Base-by-base conservation (phyloP, 352 stramenopile genomes). In the Stramenopiles sp. region DNA sequence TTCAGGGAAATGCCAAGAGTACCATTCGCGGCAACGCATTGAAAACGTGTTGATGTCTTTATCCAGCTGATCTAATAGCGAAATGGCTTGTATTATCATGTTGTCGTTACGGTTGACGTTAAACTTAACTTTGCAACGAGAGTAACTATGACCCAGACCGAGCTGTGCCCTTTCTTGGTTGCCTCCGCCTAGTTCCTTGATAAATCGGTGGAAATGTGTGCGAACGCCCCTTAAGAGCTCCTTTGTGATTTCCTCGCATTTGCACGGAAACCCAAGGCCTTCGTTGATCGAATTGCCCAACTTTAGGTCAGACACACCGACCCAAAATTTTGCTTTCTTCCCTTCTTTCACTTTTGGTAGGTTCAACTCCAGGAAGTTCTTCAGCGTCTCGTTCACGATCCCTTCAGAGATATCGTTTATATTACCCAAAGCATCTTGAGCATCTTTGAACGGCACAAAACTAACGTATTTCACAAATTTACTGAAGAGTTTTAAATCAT, bases 11-110 rank as follows among this genome's bases (percentile, higher is more conserved):
- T 99, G 97, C 96, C 96, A 99, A 86, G 92, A 97, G 90, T 99
- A 99, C 97, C 97, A 99, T 88, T 99, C 97, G 75, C 95, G 91
- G 81, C 99, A 93, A 81, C 97, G 92, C 97, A 99, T 99, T 80
- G 96, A 94, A 86, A 99, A 99, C 78, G 97, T 99, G 88, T 99
- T 99, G 80, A 99, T 92, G 88, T 99, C 97, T 90, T 99, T 99
- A 89, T 99, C 97, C 89, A 99, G 91, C 83, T 99, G 95, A 89
- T 99, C 97, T 14, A 99, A 88, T 30, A 99, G 89, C 82, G 92
- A 95, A 86, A 99, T 99, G 39, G 91, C 94, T 88, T 99, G 97
- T 87, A 99, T 99, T 86, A 99, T 99, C 97, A 99, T 99, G 88
- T 99, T 99, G 87, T 99, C 97, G 27, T 94, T 94, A 67, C 95